phyloP scores from a whole-genome alignment of 305 asterid genomes.

The Fraxinus sp. region DNA sequence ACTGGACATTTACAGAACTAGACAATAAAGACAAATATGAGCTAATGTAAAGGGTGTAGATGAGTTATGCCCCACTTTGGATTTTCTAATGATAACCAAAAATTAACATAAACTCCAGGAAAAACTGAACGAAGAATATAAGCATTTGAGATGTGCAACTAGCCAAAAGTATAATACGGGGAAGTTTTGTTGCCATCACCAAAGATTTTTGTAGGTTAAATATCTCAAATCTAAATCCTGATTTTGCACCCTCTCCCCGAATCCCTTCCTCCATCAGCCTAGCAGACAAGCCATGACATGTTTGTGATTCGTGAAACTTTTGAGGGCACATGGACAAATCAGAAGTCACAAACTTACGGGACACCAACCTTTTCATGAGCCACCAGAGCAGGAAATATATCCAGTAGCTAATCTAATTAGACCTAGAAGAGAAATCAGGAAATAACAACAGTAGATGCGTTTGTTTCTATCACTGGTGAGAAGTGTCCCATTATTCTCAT shows the following conservation, averaged over 20 bases:
- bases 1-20: constrained; percentile 16
- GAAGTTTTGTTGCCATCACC: background rate
- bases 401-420: background rate
- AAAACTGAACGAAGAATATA: background rate
- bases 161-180: background rate
- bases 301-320: background rate
- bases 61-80: background rate
- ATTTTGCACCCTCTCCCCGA: background rate
- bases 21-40: background rate
- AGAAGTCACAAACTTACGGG: background rate
- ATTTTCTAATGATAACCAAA: background rate
- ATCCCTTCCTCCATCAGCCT: background rate
- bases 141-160: background rate
- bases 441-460: background rate
- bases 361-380: background rate
- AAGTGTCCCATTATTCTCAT: background rate
- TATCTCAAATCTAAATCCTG: background rate
- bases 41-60: background rate
- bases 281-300: background rate
- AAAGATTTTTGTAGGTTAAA: background rate
- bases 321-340: background rate
- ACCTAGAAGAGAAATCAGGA: background rate
- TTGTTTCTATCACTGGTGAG: background rate
- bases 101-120: background rate
- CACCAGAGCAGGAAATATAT: background rate